Base-by-base conservation (phyloP, 2,329 filamentous ascomycete genomes). In the Ilyonectria destructans region DNA sequence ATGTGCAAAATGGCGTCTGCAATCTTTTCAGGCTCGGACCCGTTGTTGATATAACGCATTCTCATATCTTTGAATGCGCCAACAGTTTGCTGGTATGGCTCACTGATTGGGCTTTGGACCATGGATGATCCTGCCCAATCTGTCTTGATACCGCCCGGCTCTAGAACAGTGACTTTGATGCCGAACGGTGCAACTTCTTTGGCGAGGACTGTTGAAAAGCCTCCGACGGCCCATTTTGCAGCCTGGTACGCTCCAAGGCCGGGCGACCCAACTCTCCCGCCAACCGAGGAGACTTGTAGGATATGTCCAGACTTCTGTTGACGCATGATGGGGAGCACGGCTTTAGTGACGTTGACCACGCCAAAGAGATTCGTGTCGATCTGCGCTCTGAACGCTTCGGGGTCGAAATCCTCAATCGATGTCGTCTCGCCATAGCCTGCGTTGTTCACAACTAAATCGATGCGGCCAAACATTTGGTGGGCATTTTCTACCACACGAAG, bases 351-450 rank as follows among this genome's bases (percentile, higher is more conserved):
- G 58, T 86, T 80, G 3, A 89, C 75, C 2, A 88, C 76, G 7
- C 88, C 88, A 67, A 88, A 89, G 76, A 90, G 87, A 73, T 91
- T 90, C 66, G 88, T 83, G 63, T 91, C 87, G 80, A 90, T 85
- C 72, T 90, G 85, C 5, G 77, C 82, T 6, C 85, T 80, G 52
- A 87, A 84, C 48, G 88, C 83, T 3, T 81, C 74, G 3, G 88
- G 82, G 2, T 80, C 80, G 6, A 87, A 76, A 8, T 85, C 84
- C 72, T 91, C 88, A 55, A 89, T 85, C 2, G 85, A 82, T n/a
- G 85, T 86, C 3, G 77, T 74, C 3, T 88, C 79, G 19, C 86
- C 85, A 67, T 88, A 90, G 4, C 88, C 89, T 4, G 65, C 65
- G 31, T 68, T 68, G 60, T 68, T 68, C 37, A 68, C 60, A 21